phyloP scores from a whole-genome alignment of 2,329 filamentous ascomycete species.

The Fusarium brachygibbosum region DNA sequence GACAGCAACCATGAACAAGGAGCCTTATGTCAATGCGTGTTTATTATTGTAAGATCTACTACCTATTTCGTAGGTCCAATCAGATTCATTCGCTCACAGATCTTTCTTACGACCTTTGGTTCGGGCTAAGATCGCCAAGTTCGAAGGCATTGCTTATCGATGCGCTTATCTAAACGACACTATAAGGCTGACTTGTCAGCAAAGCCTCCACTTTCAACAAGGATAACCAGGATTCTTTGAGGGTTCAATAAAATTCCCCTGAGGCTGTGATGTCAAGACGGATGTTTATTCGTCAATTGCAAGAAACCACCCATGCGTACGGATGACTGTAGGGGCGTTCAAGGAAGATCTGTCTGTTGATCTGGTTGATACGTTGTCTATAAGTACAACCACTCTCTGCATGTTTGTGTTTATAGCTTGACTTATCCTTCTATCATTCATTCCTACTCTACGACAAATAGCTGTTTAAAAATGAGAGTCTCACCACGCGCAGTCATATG shows the following conservation, averaged over 20 bases:
- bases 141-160: background rate
- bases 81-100: no score
- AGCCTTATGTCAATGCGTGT: no score
- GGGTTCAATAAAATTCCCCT: background rate
- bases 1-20: no score
- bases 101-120: background rate
- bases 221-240: background rate
- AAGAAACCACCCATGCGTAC: background rate
- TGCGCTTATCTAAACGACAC: constrained; percentile 4
- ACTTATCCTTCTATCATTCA: background rate
- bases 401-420: background rate
- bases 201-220: background rate
- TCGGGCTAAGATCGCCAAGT: background rate
- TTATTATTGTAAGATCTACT: no score
- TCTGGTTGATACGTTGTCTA: background rate
- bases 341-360: background rate
- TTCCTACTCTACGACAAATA: accelerated
- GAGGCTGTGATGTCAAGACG: background rate
- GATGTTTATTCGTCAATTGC: background rate
- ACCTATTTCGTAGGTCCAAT: no score
- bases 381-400: background rate
- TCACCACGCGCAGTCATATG: background rate
- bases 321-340: no score
- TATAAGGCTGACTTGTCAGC: background rate
- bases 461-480: background rate